A percentile compares a stretch with the other conserved stretches of the same genome.
phyloP scores from a whole-genome alignment of 805 yeast species.

The Starmera caribaea region DNA sequence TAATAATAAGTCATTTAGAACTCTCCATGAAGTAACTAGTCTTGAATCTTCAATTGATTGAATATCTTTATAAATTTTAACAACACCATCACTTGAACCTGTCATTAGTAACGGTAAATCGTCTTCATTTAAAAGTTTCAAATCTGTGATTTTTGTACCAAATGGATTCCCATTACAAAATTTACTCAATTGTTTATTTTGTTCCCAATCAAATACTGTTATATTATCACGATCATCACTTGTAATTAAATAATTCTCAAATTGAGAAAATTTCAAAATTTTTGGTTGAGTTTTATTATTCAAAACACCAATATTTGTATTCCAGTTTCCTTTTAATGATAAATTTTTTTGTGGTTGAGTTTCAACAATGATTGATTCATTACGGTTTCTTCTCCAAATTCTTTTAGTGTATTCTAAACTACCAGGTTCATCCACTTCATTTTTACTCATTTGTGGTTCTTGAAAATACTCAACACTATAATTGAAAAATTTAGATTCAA shows the following conservation, averaged over 20 bases:
- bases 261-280: conserved; percentile 74
- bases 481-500: conserved; percentile 56
- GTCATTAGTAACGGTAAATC: conserved; percentile 77
- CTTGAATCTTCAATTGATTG: conserved; percentile 46
- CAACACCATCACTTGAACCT: conserved; percentile 92
- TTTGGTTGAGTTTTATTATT: conserved; percentile 77
- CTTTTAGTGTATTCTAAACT: conserved; percentile 74
- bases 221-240: conserved; percentile 80
- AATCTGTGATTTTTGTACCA: conserved; percentile 83
- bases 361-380: conserved; percentile 75
- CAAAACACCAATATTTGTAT: conserved; percentile 43
- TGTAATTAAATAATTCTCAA: conserved; percentile 73
- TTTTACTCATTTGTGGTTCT: conserved; percentile 86
- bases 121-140: conserved; percentile 84
- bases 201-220: conserved; percentile 83
- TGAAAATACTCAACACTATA: conserved; percentile 85
- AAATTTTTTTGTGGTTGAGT: conserved; percentile 86
- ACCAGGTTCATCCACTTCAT: conserved; percentile 87
- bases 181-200: conserved; percentile 43
- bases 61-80: conserved; percentile 74
- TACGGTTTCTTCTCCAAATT: conserved; percentile 84
- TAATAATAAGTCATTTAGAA: conserved; percentile 72
- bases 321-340: conserved; percentile 84
- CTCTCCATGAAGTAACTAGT: conserved; percentile 85
- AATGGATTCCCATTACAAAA: conserved; percentile 80